Base-by-base conservation (phyloP, 106 monocot genomes). In the Dioscorea dumetorum region DNA sequence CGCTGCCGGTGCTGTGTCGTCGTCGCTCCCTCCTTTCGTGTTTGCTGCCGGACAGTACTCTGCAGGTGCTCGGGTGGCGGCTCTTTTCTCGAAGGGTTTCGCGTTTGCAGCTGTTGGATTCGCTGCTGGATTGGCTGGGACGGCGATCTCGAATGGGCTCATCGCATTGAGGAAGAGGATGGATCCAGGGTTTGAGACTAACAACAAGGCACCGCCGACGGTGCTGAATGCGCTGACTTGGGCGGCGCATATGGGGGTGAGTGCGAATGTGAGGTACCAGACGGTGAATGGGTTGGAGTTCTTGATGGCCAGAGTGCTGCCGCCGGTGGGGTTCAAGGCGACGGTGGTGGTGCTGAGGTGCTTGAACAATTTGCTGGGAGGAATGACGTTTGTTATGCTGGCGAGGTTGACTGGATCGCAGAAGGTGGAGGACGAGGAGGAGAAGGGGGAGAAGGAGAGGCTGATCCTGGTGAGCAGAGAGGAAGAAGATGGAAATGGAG, bases 191-290 rank as follows among this genome's bases (percentile, higher is more conserved):
- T 89, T 89, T 51, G 85, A 82, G 69, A 69, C 85, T 0, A 82
- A 85, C 1, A 89, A 85, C 41, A 82, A 89, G 69, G 41, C 89
- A 2, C 91, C 91, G 61, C 82, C 88, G n/a, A 85, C 88, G 23
- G 18, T 85, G 58, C 73, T 88, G 52, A 92, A 92, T 63, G 82
- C 91, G 0, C 62, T 64, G 15, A 92, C 88, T 4, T 92, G 91
- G 91, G 79, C 91, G 18, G 22, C 81, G 28, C 88, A 92, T 48
- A 85, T 92, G 91, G 91, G 91, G 12, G 35, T 83, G 60, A 92
- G 85, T 64, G 85, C 82, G 67, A 92, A 92, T 49, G 28, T 92
- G 35, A 71, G 91, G 78, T 92, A 92, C 70, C 91, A 92, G 78
- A 83, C 85, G 52, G 72, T 92, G 35, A 92, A 88, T 33, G 91